Evolutionary conservation across 345 rosid genomes (phyloP).

Genomic region (Salix exigua): DNA sequence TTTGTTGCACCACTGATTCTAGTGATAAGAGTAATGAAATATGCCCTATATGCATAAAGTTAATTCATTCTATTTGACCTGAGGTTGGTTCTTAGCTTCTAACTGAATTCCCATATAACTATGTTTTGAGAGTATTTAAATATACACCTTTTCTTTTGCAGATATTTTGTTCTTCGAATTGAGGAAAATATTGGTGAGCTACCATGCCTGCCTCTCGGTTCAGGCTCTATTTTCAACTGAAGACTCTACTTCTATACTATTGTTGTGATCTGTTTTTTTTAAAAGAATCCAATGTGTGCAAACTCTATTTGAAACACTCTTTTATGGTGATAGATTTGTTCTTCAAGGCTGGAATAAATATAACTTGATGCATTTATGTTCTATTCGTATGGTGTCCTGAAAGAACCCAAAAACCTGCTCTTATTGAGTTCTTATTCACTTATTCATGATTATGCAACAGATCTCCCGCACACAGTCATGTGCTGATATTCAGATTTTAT

Average conservation of each 20-base stretch:
- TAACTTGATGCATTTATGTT: too few species aligned
- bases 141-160: conserved; percentile 41
- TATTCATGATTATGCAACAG: too few species aligned
- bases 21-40: background rate
- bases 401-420: too few species aligned
- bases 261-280: too few species aligned
- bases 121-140: conserved; percentile 13
- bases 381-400: too few species aligned
- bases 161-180: conserved; percentile 97
- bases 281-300: too few species aligned
- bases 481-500: too few species aligned
- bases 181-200: conserved; percentile 92
- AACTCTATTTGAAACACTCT: too few species aligned
- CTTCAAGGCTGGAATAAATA: too few species aligned
- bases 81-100: background rate
- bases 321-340: too few species aligned
- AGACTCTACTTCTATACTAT: background rate
- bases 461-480: too few species aligned
- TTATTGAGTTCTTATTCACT: too few species aligned
- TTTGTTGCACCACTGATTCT: background rate
- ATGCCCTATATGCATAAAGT: conserved; percentile 1
- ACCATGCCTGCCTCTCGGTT: conserved; percentile 9
- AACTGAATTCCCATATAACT: background rate
- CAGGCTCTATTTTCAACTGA: conserved; percentile 10
- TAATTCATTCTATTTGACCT: conserved; percentile 1